Conservation (phyloP, 495 filamentous ascomycete genomes). For the Podospora pseudoanserina region DNA sequence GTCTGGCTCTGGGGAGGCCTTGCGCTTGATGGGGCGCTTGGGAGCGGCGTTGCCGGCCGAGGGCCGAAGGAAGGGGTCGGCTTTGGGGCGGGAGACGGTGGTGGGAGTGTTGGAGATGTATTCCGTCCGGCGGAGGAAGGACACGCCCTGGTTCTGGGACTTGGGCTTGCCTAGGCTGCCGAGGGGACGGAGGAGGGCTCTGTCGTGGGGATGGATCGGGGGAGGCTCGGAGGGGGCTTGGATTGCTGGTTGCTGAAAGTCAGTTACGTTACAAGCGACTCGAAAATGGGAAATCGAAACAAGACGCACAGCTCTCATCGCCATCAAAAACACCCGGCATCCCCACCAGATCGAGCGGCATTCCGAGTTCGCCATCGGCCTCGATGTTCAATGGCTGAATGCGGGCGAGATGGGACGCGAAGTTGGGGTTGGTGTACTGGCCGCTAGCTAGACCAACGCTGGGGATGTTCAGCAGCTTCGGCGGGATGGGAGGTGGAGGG, state of each 20-base stretch:
- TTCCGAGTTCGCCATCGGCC: slow-evolving; percentile 94
- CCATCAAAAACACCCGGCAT: slow-evolving; percentile 92
- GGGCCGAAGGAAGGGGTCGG: slow-evolving; percentile 37
- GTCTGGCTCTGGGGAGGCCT: slow-evolving; percentile 45
- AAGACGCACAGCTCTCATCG: slow-evolving; percentile 82
- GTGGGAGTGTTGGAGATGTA: slow-evolving; percentile 94
- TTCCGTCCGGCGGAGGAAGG: slow-evolving; percentile 93
- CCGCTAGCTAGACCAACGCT: slow-evolving; percentile 77
- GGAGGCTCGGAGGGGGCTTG: slow-evolving; percentile 67
- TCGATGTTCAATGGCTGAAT: slow-evolving; percentile 95
- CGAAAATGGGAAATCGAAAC: not conserved
- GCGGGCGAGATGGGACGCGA: slow-evolving; percentile 79
- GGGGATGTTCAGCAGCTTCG: slow-evolving; percentile 94
- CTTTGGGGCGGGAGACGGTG: slow-evolving; percentile 38
- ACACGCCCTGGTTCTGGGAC: slow-evolving; percentile 62
- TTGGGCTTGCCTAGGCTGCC: slow-evolving; percentile 76
- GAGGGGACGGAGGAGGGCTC: slow-evolving; percentile 72
- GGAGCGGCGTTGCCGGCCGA: slow-evolving; percentile 34
- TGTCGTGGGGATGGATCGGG: slow-evolving; percentile 74
- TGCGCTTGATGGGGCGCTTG: slow-evolving; percentile 42
- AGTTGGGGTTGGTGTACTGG: slow-evolving; percentile 81
- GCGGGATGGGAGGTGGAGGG: slow-evolving; percentile 86
- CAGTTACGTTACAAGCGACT: not conserved
- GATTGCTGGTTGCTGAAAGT: slow-evolving; percentile 57
- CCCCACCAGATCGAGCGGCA: slow-evolving; percentile 93